Evolutionary conservation across 176 grass and related monocot species (phyloP), one percentile per base, ranked within the genome.

Genomic region (Miscanthus lutarioriparius): DNA sequence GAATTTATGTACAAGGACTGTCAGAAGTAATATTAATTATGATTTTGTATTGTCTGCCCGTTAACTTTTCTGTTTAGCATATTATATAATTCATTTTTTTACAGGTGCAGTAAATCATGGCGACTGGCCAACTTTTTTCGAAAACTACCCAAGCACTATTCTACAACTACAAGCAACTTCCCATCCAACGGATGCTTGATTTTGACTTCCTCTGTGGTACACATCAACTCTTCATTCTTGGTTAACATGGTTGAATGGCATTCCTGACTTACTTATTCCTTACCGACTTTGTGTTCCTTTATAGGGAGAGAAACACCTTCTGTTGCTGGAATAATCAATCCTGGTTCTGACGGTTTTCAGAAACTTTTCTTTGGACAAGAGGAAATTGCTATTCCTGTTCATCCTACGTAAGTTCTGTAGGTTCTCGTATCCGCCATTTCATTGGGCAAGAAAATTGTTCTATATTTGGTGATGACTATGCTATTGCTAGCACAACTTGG

Each of bases 81-180:
- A 80, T 27, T 64, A 40, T 64, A 40, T 90, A 63, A 78, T 86
- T 41, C 11, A 36, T 30, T 83, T 75, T 23, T 85, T 68, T 89
- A 67, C 86, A 91, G 89, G 91, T 20, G 22, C 74, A 80, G 32
- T 86, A 77, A 74, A 86, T 85, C 88, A 98, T 98, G 96, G 92
- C 96, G 15, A 94, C 93, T 1, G 96, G 93, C 15, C 91, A 98
- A 82, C 75, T 95, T 87, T 98, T 98, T 82, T 98, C 96, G 1
- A 94, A 92, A 81, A 93, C 89, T 19, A 95, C 91, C 30, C 96
- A 98, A 72, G 96, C 96, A 59, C 85, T 98, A 82, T 98, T 98
- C 83, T 98, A 98, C 76, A 98, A 98, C 74, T 98, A 98, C 85
- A 98, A 98, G 93, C 96, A 98, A 80, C 96, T 98, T 45, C 96